phyloP scores from a whole-genome alignment of 306 rosid genomes.

The Castanea crenata region DNA sequence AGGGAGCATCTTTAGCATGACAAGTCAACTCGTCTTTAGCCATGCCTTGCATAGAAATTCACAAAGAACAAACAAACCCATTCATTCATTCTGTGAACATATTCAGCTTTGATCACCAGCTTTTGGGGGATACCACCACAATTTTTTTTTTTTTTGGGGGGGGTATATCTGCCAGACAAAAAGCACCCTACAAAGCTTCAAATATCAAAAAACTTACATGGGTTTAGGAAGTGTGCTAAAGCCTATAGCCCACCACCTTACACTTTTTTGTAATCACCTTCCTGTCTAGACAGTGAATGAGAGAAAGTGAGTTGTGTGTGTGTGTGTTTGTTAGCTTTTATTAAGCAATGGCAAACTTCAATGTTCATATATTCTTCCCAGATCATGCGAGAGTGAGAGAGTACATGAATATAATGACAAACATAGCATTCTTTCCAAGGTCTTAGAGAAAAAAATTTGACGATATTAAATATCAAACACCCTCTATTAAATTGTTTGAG shows the following conservation, averaged over 20 bases:
- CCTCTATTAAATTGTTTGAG: no score
- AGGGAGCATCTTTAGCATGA: constrained; percentile 35
- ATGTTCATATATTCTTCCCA: neutral
- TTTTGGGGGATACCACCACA: constrained; percentile 36
- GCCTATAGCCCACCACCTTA: constrained; percentile 22
- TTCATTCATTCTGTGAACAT: constrained; percentile 26
- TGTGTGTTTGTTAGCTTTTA: no score
- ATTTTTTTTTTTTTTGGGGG: neutral
- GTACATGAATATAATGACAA: no score
- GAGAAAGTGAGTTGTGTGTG: neutral
- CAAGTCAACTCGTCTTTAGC: constrained; percentile 51
- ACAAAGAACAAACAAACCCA: constrained; percentile 16
- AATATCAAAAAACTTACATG: constrained; percentile 1
- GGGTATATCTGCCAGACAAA: constrained; percentile 30
- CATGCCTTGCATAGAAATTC: constrained; percentile 26
- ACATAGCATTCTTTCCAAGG: no score
- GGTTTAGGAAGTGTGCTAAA: constrained; percentile 5
- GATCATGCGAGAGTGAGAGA: neutral
- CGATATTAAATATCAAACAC: no score
- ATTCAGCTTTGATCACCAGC: constrained; percentile 32
- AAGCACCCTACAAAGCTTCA: constrained; percentile 33
- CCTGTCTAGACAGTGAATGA: neutral
- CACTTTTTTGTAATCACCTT: constrained; percentile 16
- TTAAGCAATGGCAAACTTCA: neutral
- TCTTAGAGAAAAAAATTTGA: no score